Evolutionary conservation across 176 grass and related monocot species (phyloP).

Genomic region (Lolium rigidum): DNA sequence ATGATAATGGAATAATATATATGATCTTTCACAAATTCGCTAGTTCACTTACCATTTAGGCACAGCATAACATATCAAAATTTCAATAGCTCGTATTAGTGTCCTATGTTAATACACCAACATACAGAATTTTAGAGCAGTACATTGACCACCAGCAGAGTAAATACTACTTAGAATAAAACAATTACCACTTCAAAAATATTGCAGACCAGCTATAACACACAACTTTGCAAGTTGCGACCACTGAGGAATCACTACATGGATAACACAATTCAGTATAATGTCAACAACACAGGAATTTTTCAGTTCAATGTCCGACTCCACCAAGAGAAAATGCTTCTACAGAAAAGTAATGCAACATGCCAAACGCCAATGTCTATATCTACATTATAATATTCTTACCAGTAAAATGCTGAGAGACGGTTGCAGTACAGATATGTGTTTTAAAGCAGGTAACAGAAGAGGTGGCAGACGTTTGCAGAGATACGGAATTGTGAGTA

Average conservation of each 20-base stretch:
- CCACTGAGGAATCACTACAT: neutral
- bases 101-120: too few species aligned
- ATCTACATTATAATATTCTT: constrained; percentile 54
- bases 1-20: constrained; percentile 9
- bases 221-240: constrained; percentile 15
- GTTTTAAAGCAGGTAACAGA: constrained; percentile 82
- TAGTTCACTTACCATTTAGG: neutral
- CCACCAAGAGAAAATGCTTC: neutral
- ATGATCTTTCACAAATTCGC: neutral
- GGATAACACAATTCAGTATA: neutral
- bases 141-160: too few species aligned
- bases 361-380: constrained; percentile 14
- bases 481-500: constrained; percentile 88
- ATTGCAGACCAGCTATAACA: constrained; percentile 9
- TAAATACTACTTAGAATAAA: neutral
- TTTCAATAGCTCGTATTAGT: neutral
- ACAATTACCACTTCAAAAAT: neutral
- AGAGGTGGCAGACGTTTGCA: constrained; percentile 69
- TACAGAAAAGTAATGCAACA: constrained; percentile 37
- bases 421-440: constrained; percentile 69
- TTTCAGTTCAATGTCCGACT: constrained; percentile 24
- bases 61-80: neutral
- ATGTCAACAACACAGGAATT: neutral
- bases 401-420: constrained; percentile 81
- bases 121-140: too few species aligned